A percentile compares a stretch with the other conserved stretches of the same genome.
phyloP scores from a whole-genome alignment of 257 asterid species.

The Primulina huaijiensis region DNA sequence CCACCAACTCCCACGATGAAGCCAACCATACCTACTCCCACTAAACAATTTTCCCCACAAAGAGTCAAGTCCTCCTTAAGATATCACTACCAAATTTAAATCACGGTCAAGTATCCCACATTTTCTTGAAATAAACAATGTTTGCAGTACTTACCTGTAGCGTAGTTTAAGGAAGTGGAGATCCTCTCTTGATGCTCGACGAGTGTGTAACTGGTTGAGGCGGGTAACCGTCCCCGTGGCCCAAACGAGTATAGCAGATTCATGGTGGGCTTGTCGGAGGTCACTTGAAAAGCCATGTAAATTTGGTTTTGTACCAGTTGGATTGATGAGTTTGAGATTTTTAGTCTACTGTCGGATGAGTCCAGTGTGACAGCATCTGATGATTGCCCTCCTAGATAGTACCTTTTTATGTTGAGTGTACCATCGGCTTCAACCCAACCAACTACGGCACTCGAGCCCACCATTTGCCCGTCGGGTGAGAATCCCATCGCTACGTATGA shows the following conservation, averaged over 20 bases:
- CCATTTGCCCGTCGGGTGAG: constrained; percentile 66
- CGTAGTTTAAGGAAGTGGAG: constrained; percentile 49
- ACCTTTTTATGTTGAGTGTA: constrained; percentile 29
- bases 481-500: constrained; percentile 65
- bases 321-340: constrained; percentile 41
- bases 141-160: constrained; percentile 53
- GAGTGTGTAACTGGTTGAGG: constrained; percentile 29
- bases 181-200: constrained; percentile 42
- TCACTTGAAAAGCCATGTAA: constrained; percentile 58
- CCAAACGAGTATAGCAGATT: constrained; percentile 70
- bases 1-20: neutral
- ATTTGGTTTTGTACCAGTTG: constrained; percentile 33
- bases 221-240: constrained; percentile 39
- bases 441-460: constrained; percentile 68
- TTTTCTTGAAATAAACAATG: too few relatives aligned
- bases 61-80: too few relatives aligned
- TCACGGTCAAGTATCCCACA: neutral
- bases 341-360: constrained; percentile 35
- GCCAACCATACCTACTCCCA: neutral
- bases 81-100: too few relatives aligned
- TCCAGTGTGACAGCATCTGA: constrained; percentile 38
- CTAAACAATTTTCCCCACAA: neutral
- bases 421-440: constrained; percentile 52
- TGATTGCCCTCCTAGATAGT: constrained; percentile 54
- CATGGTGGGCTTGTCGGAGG: constrained; percentile 34